Evolutionary conservation across 2,329 filamentous ascomycete species (phyloP).

Genomic region (Cylindrodendrum hubeiense): DNA sequence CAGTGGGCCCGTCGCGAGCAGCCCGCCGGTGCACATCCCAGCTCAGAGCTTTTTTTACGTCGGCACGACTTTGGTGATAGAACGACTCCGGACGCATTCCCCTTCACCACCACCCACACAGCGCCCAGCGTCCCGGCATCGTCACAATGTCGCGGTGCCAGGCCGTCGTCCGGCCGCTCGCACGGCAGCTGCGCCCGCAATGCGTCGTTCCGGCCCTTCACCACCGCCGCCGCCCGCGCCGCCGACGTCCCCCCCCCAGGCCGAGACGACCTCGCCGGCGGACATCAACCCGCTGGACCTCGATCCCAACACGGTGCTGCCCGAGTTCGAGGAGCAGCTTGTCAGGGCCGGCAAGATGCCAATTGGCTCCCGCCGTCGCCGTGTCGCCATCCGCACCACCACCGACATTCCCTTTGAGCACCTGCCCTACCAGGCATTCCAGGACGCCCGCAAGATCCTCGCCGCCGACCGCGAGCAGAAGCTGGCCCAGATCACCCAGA

Average conservation of each 20-base stretch:
- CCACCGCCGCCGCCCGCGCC: constrained; percentile 48
- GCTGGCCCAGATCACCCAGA: constrained; percentile 76
- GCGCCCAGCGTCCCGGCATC: constrained; percentile 28
- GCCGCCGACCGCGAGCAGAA: constrained; percentile 85
- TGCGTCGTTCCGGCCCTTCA: constrained; percentile 52
- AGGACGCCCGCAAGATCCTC: constrained; percentile 90
- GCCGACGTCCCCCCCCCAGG: constrained; percentile 36
- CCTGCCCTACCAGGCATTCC: constrained; percentile 97
- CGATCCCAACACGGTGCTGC: constrained; percentile 78
- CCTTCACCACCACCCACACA: constrained; percentile 18
- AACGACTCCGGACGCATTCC: background rate
- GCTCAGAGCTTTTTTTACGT: constrained; percentile 47
- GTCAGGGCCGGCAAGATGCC: constrained; percentile 77
- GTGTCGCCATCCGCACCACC: constrained; percentile 75
- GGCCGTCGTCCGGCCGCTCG: constrained; percentile 68
- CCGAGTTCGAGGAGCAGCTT: constrained; percentile 71
- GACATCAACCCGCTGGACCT: constrained; percentile 55
- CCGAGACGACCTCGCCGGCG: constrained; percentile 43
- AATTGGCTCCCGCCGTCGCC: constrained; percentile 86
- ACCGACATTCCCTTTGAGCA: constrained; percentile 88
- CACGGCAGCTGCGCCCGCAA: constrained; percentile 63
- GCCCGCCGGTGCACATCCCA: constrained; percentile 14
- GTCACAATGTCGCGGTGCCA: constrained; percentile 69
- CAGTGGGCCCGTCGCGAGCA: constrained; percentile 40
- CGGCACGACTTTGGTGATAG: constrained; percentile 15